These are phyloP conservation scores for Pezicula radicicola DNA, from an alignment of 2,329 filamentous ascomycete genomes.

Conservation along the genomic window DNA sequence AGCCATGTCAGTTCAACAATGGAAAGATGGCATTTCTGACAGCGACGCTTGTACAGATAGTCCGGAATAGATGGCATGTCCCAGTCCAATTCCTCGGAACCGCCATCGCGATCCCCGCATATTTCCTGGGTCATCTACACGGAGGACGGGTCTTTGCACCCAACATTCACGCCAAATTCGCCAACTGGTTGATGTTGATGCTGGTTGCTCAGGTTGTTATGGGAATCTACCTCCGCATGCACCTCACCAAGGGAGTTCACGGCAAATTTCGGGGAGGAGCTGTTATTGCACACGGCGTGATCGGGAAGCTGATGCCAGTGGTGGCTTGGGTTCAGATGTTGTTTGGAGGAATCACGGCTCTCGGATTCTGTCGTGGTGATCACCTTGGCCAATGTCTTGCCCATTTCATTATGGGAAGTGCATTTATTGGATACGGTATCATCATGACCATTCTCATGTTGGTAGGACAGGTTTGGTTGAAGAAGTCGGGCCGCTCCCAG, in stretches of 20 bases:
- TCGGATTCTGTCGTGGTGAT: constrained; percentile 91
- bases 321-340: constrained; percentile 91
- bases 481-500: constrained; percentile 78
- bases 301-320: constrained; percentile 86
- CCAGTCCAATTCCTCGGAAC: constrained; percentile 78
- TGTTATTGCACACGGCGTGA: constrained; percentile 71
- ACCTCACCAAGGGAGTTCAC: constrained; percentile 81
- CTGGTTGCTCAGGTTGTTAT: constrained; percentile 74
- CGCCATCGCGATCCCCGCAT: constrained; percentile 74
- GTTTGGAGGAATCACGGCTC: constrained; percentile 87
- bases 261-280: constrained; percentile 71
- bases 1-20: not conserved
- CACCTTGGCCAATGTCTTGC: constrained; percentile 90
- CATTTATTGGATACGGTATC: constrained; percentile 93
- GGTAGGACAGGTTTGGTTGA: constrained; percentile 85
- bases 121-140: constrained; percentile 89
- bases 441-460: constrained; percentile 81
- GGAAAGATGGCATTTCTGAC: constrained; percentile 2
- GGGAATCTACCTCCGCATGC: constrained; percentile 84
- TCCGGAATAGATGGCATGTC: constrained; percentile 91
- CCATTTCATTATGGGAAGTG: constrained; percentile 98
- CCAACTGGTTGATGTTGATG: constrained; percentile 75
- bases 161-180: constrained; percentile 81
- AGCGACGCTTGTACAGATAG: constrained; percentile 55
- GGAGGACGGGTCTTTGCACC: constrained; percentile 80